Evolutionary conservation across 2,329 filamentous ascomycete genomes (phyloP), one percentile per base, ranked within the genome.

Genomic region (Pseudogymnoascus sp.): DNA sequence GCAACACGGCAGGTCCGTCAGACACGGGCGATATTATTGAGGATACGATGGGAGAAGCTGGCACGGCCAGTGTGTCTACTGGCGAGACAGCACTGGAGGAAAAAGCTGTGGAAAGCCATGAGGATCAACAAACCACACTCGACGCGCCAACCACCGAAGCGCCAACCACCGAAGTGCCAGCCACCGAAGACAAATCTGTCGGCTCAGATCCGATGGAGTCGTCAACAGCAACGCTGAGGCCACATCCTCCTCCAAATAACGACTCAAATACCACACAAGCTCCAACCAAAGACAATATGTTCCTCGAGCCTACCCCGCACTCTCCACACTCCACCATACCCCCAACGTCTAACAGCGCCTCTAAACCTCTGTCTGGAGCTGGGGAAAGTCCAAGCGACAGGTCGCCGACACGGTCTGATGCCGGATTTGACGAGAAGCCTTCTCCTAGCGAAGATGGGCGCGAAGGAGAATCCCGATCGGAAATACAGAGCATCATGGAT

Each of bases 401-500:
- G 31, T 86, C 84, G 5, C 83, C 83, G 4, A 80, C 81, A 1
- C 76, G 80, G 64, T 83, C 82, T 31, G 80, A 84, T 69, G 77
- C 77, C 31, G 81, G 76, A 5, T 81, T 83, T 66, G 84, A 88
- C 61, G 84, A 86, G 60, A 83, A 79, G 68, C 76, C 76, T 64
- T 81, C 80, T 62, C 68, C 79, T 37, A 86, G 81, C 69, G 85
- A 87, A 70, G 85, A 86, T 70, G 82, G 85, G 62, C 82, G 84
- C 21, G 86, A 92, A 59, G 83, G 84, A 60, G 85, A 85, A 61
- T 91, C 90, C 1, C 84, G 85, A 64, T 87, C 88, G 5, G 94
- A 99, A 77, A 97, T 99, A 65, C 91, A 97, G 76, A 96, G 84
- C 73, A 97, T 99, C 73, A 97, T 99, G 91, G 91, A 91, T 66